A percentile compares a stretch with the other conserved stretches of the same genome.
Conservation (phyloP, 1,139 yeast species). For the Diutina pseudorugosa region DNA sequence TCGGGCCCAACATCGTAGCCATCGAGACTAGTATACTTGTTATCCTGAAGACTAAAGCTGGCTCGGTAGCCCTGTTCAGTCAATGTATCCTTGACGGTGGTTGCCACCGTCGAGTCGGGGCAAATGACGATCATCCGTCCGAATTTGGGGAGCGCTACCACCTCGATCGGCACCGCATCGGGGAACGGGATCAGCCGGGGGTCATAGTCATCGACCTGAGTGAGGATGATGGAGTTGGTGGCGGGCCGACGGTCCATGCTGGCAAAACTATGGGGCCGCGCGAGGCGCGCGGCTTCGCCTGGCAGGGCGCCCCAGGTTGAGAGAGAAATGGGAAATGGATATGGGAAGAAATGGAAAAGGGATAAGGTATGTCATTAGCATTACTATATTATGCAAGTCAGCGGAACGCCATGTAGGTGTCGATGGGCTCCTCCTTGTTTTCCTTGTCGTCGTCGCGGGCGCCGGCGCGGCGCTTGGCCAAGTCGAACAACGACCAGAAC, state of each 20-base stretch:
- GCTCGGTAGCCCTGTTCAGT: constrained; percentile 8
- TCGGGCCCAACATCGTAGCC: constrained; percentile 6
- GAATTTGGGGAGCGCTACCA: constrained; percentile 24
- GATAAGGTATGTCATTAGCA: not conserved
- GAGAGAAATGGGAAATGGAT: no score
- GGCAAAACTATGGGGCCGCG: not conserved
- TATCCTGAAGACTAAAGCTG: constrained; percentile 26
- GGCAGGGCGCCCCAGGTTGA: not conserved
- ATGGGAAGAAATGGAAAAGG: no score
- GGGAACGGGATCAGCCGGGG: not conserved
- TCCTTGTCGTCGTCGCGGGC: constrained; percentile 1
- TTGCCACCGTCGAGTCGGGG: constrained; percentile 14
- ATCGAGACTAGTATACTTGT: constrained; percentile 6
- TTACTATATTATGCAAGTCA: not conserved
- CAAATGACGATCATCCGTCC: constrained; percentile 26
- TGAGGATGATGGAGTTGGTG: constrained; percentile 30
- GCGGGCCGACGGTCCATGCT: constrained; percentile 10
- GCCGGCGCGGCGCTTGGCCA: not conserved
- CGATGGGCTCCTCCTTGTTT: not conserved
- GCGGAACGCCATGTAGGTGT: not conserved
- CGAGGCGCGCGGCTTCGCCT: not conserved
- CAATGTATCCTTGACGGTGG: not conserved
- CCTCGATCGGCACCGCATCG: constrained; percentile 14
- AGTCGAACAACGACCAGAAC: constrained; percentile 89
- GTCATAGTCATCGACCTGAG: constrained; percentile 12